A percentile compares a stretch with the other conserved stretches of the same genome.
Conservation (phyloP, 2,329 filamentous ascomycete species). For the Beauveria brongniartii region DNA sequence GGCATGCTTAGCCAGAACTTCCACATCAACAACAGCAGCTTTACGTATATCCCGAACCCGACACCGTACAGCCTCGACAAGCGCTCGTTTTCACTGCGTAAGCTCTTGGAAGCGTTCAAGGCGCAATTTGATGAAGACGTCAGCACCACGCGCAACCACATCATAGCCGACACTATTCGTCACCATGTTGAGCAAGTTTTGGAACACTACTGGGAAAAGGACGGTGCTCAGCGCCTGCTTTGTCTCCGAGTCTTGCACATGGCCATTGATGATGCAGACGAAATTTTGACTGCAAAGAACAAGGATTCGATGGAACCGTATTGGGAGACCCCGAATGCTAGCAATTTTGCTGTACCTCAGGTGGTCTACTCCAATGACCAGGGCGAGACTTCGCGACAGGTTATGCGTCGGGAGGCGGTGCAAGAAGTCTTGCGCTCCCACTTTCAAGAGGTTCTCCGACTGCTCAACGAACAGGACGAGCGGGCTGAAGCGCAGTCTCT, state of each 20-base stretch:
- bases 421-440: slow-evolving; percentile 40
- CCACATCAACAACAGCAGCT: slow-evolving; percentile 41
- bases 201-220: slow-evolving; percentile 16
- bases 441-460: slow-evolving; percentile 38
- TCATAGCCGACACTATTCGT: slow-evolving; percentile 19
- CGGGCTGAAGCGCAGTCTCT: slow-evolving; percentile 19
- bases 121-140: slow-evolving; percentile 20
- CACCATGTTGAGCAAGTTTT: slow-evolving; percentile 21
- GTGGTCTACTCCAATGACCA: slow-evolving; percentile 2
- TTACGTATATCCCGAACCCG: slow-evolving; percentile 49
- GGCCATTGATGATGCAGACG: slow-evolving; percentile 34
- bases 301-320: slow-evolving; percentile 10
- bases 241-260: slow-evolving; percentile 32
- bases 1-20: slow-evolving; percentile 48
- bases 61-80: slow-evolving; percentile 47
- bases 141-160: slow-evolving; percentile 14
- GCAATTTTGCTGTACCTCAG: background rate
- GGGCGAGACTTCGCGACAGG: slow-evolving; percentile 16
- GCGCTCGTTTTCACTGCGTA: slow-evolving; percentile 35
- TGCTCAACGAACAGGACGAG: slow-evolving; percentile 35
- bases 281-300: slow-evolving; percentile 30
- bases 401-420: slow-evolving; percentile 28
- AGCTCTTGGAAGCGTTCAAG: slow-evolving; percentile 32
- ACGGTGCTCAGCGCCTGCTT: slow-evolving; percentile 21
- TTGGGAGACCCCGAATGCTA: background rate